A percentile compares a stretch with the other conserved stretches of the same genome.
phyloP scores from a whole-genome alignment of 1,284 basidiomycete genomes.

The Irpex lacteus region DNA sequence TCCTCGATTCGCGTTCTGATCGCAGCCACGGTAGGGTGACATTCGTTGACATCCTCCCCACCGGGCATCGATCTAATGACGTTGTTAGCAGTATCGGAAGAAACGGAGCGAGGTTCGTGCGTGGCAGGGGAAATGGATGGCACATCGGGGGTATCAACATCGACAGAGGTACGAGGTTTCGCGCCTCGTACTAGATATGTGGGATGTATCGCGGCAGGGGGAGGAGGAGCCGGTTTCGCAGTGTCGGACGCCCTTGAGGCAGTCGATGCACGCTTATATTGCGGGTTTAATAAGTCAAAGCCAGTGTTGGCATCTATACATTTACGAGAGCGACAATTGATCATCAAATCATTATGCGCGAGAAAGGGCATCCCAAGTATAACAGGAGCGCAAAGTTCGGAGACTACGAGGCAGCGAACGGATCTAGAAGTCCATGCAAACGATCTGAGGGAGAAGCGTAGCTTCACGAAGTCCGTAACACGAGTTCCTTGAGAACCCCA shows the following conservation, averaged over 20 bases:
- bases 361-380: conserved; percentile 26
- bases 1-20: background rate
- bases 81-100: background rate
- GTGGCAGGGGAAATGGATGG: background rate
- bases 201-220: background rate
- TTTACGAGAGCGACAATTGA: conserved; percentile 18
- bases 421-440: background rate
- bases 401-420: background rate
- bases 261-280: background rate
- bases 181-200: background rate
- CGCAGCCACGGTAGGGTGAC: background rate
- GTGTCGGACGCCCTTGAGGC: background rate
- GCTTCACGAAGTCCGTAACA: background rate
- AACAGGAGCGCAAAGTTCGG: conserved; percentile 12
- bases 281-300: conserved; percentile 19
- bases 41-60: no score
- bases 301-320: conserved; percentile 16
- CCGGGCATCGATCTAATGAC: no score
- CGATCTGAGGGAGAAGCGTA: background rate
- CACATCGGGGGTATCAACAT: background rate
- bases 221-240: background rate
- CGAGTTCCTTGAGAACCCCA: background rate
- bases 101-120: background rate
- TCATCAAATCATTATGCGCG: conserved; percentile 21
- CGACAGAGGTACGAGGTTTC: background rate